Evolutionary conservation across 306 rosid species (phyloP).

Genomic region (Casuarina equisetifolia): DNA sequence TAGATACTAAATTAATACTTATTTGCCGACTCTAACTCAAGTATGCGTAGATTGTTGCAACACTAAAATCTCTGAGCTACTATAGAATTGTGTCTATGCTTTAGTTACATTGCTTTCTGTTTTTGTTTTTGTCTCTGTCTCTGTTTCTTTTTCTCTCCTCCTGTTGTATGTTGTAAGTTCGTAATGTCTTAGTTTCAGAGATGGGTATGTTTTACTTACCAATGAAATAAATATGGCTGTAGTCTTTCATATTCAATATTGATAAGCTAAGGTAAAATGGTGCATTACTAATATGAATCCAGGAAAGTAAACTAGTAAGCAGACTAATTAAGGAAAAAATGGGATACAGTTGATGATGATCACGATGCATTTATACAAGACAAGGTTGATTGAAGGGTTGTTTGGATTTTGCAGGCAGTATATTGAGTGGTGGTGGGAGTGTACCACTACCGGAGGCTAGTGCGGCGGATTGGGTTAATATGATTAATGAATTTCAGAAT

Average conservation of each 20-base stretch:
- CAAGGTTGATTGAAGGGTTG: constrained; percentile 16
- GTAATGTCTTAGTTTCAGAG: not conserved
- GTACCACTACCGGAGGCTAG: constrained; percentile 83
- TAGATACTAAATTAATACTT: not conserved
- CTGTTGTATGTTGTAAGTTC: not conserved
- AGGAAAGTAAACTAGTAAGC: not conserved
- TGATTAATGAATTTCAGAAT: constrained; percentile 84
- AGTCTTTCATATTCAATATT: not conserved
- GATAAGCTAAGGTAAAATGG: not conserved
- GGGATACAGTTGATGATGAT: constrained; percentile 5
- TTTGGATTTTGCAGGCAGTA: constrained; percentile 67
- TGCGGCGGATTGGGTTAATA: constrained; percentile 88
- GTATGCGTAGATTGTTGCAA: not conserved
- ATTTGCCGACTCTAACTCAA: not conserved
- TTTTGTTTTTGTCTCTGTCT: not conserved
- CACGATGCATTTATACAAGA: not conserved
- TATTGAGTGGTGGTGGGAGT: constrained; percentile 95
- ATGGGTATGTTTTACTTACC: not conserved
- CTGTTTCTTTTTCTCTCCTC: not conserved
- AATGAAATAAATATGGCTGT: not conserved
- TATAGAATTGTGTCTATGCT: not conserved
- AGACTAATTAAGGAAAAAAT: not conserved
- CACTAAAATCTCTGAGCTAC: not conserved
- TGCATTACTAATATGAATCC: not conserved
- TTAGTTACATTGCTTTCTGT: not conserved